These are phyloP conservation scores for Cylindricascospora bacillispora DNA, from an alignment of 1,139 yeast genomes.

Conservation along the genomic window DNA sequence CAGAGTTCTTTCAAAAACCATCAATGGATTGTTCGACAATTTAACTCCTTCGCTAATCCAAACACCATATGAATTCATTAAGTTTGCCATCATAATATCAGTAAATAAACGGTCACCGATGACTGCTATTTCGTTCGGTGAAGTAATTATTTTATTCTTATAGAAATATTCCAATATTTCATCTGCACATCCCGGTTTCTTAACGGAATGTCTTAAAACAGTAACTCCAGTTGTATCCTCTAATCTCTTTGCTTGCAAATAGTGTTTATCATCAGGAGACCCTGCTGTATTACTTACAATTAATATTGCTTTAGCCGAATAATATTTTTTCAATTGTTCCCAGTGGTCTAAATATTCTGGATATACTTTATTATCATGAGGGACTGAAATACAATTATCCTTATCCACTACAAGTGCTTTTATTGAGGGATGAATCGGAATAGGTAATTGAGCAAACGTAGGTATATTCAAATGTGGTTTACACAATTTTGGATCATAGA, in stretches of 20 bases:
- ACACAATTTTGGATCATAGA: conserved; percentile 54
- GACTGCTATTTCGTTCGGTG: conserved; percentile 60
- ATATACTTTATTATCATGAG: conserved; percentile 72
- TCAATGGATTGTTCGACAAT: conserved; percentile 12
- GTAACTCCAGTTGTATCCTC: conserved; percentile 61
- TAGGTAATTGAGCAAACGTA: conserved; percentile 48
- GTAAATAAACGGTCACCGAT: conserved; percentile 88
- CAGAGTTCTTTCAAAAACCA: conserved; percentile 15
- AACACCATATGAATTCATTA: conserved; percentile 78
- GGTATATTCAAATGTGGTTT: conserved; percentile 53
- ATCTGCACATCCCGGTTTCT: conserved; percentile 79
- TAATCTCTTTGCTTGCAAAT: conserved; percentile 49
- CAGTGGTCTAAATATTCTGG: conserved; percentile 55
- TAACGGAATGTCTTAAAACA: conserved; percentile 64
- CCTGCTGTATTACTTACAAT: conserved; percentile 95
- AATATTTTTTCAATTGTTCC: conserved; percentile 39
- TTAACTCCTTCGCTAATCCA: conserved; percentile 74
- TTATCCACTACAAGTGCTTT: conserved; percentile 83
- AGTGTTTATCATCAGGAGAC: conserved; percentile 55
- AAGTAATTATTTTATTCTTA: conserved; percentile 32
- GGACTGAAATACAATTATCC: conserved; percentile 88
- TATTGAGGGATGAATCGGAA: conserved; percentile 39
- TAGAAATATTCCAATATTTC: conserved; percentile 55
- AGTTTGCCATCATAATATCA: conserved; percentile 85
- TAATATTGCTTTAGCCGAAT: conserved; percentile 54